Conservation (phyloP, 163 green algal genomes). For the Coccomyxa subellipsoidea region DNA sequence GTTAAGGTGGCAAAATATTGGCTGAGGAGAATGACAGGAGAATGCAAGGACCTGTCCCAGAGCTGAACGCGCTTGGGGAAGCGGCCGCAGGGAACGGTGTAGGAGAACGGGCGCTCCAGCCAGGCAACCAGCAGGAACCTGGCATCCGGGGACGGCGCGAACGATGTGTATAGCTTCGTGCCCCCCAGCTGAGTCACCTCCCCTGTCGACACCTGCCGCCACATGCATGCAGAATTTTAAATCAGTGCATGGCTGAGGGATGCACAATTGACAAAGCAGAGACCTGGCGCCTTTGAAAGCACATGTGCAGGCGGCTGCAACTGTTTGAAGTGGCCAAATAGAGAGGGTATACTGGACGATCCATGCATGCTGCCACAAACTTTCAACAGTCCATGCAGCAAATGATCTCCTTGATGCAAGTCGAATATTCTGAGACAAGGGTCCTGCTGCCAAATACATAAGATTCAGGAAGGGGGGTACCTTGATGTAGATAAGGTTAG, state of each 20-base stretch:
- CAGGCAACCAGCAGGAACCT: constrained; percentile 81
- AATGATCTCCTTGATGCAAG: too few relatives aligned
- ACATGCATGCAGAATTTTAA: not conserved
- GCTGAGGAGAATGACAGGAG: not conserved
- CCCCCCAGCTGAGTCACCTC: constrained; percentile 46
- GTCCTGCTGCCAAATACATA: too few relatives aligned
- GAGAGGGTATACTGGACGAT: too few relatives aligned
- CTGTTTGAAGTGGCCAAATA: too few relatives aligned
- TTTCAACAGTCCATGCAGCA: too few relatives aligned
- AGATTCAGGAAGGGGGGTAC: not conserved
- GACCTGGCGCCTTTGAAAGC: not conserved
- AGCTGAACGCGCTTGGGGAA: constrained; percentile 84
- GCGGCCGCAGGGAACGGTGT: constrained; percentile 73
- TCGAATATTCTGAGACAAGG: too few relatives aligned
- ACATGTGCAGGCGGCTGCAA: too few relatives aligned
- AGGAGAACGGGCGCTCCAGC: constrained; percentile 90
- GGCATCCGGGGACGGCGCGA: constrained; percentile 75
- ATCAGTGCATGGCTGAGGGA: too few relatives aligned
- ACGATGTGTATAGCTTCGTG: constrained; percentile 71
- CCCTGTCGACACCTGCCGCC: constrained; percentile 55
- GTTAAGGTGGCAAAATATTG: not conserved
- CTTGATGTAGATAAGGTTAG: constrained; percentile 56
- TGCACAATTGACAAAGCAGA: not conserved
- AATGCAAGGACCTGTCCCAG: not conserved
- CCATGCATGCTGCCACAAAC: too few relatives aligned